Evolutionary conservation across 306 rosid genomes (phyloP).

Genomic region (Medicago arabica): DNA sequence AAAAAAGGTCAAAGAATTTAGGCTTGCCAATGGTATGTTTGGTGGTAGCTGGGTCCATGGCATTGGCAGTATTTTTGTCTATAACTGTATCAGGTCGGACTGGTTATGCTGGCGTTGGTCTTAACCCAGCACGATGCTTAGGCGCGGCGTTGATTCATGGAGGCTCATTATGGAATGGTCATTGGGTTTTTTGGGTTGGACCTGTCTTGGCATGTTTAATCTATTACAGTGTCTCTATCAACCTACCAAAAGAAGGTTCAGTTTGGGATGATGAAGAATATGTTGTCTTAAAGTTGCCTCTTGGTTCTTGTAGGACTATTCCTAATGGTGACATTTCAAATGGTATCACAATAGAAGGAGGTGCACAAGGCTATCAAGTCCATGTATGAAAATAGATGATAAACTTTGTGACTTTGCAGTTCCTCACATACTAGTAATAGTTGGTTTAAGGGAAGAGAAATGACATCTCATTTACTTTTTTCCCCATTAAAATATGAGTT

Average conservation of each 20-base stretch:
- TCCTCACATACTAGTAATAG: not conserved
- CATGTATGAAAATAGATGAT: slow-evolving; percentile 4
- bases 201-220: slow-evolving; percentile 66
- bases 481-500: too few species aligned
- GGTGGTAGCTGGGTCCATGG: slow-evolving; percentile 63
- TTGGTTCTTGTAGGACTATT: slow-evolving; percentile 22
- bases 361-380: not conserved
- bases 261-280: slow-evolving; percentile 43
- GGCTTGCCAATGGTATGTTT: slow-evolving; percentile 64
- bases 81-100: slow-evolving; percentile 56
- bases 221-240: slow-evolving; percentile 55
- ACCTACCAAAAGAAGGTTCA: slow-evolving; percentile 53
- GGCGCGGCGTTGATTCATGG: slow-evolving; percentile 74
- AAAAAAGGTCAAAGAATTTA: slow-evolving; percentile 54
- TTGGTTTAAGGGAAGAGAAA: not conserved
- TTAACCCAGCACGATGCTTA: slow-evolving; percentile 75
- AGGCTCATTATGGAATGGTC: slow-evolving; percentile 70
- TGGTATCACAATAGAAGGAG: not conserved
- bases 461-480: too few species aligned
- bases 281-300: slow-evolving; percentile 40
- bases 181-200: slow-evolving; percentile 87
- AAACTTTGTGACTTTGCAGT: slow-evolving; percentile 4
- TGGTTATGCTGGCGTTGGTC: slow-evolving; percentile 71
- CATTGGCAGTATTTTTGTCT: slow-evolving; percentile 69
- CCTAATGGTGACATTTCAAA: not conserved